Conservation (phyloP, 2,329 filamentous ascomycete genomes). For the Ceratocystis harringtonii region DNA sequence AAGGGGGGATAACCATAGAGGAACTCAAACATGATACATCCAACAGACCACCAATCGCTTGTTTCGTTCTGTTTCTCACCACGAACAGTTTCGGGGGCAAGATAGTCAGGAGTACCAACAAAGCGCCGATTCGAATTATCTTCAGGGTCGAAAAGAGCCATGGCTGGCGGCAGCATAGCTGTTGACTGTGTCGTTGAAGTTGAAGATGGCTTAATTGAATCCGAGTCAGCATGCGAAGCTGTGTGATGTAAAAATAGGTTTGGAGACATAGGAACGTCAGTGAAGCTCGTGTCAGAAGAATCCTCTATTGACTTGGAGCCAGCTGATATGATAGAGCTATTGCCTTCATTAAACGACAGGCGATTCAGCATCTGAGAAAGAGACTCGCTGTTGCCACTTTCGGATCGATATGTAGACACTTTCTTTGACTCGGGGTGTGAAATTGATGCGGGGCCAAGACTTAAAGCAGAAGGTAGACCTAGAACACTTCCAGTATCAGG, state of each 20-base stretch:
- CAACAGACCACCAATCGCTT: slow-evolving; percentile 99
- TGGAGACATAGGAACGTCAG: slow-evolving; percentile 63
- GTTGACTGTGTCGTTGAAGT: slow-evolving; percentile 37
- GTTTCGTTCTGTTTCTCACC: slow-evolving; percentile 92
- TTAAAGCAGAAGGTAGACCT: slow-evolving; percentile 91
- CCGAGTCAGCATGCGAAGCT: slow-evolving; percentile 6
- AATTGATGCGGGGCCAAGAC: slow-evolving; percentile 39
- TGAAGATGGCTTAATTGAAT: slow-evolving; percentile 27
- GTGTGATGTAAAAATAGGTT: slow-evolving; percentile 35
- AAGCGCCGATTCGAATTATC: slow-evolving; percentile 75
- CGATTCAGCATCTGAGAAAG: slow-evolving; percentile 68
- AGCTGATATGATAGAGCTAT: slow-evolving; percentile 26
- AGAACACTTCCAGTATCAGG: slow-evolving; percentile 50
- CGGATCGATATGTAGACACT: slow-evolving; percentile 66
- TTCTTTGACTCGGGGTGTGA: slow-evolving; percentile 35
- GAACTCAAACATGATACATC: slow-evolving; percentile 95
- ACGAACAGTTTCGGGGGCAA: slow-evolving; percentile 92
- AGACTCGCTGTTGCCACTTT: slow-evolving; percentile 80
- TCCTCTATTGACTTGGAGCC: slow-evolving; percentile 49
- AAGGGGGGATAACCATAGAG: slow-evolving; percentile 89
- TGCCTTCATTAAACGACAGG: slow-evolving; percentile 56
- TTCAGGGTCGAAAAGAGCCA: slow-evolving; percentile 78
- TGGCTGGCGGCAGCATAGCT: slow-evolving; percentile 73
- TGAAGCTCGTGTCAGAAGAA: slow-evolving; percentile 24
- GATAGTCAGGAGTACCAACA: slow-evolving; percentile 91